Conservation (phyloP, 1,139 yeast genomes). For the Geotrichum siamense region DNA sequence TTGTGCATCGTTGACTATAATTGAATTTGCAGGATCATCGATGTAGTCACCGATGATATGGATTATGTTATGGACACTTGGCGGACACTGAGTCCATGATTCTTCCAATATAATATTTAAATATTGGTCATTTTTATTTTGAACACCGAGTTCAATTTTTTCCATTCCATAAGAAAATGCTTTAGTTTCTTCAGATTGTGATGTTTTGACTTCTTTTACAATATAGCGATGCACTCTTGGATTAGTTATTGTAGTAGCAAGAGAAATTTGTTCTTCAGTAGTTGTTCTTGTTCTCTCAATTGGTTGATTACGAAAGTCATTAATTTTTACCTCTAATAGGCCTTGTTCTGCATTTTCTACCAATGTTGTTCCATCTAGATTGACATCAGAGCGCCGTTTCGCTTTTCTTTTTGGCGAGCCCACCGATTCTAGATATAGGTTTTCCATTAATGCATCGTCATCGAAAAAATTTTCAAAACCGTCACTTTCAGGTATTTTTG, state of each 20-base stretch:
- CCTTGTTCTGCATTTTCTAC: background rate
- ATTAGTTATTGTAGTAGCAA: conserved; percentile 5
- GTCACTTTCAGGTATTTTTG: too few species aligned
- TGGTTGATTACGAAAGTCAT: conserved; percentile 6
- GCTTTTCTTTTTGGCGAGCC: background rate
- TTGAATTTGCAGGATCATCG: conserved; percentile 23
- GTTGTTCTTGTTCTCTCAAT: conserved; percentile 10
- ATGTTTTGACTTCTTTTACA: conserved; percentile 1
- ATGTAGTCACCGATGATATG: conserved; percentile 27
- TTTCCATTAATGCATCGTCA: background rate
- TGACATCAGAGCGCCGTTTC: background rate
- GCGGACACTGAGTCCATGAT: conserved; percentile 26
- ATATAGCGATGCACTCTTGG: conserved; percentile 13
- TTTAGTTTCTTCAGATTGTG: background rate
- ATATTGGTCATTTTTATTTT: background rate
- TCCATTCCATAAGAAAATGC: background rate
- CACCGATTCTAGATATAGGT: background rate
- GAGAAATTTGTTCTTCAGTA: conserved; percentile 6
- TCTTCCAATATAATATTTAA: conserved; percentile 21
- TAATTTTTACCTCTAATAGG: background rate
- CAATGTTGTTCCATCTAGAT: background rate
- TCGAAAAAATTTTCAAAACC: conserved; percentile 1
- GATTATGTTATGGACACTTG: conserved; percentile 32
- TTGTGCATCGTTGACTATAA: conserved; percentile 43
- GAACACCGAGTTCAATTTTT: conserved; percentile 1